Base-by-base conservation (phyloP, 495 filamentous ascomycete species). In the Pyrenula aspistea region DNA sequence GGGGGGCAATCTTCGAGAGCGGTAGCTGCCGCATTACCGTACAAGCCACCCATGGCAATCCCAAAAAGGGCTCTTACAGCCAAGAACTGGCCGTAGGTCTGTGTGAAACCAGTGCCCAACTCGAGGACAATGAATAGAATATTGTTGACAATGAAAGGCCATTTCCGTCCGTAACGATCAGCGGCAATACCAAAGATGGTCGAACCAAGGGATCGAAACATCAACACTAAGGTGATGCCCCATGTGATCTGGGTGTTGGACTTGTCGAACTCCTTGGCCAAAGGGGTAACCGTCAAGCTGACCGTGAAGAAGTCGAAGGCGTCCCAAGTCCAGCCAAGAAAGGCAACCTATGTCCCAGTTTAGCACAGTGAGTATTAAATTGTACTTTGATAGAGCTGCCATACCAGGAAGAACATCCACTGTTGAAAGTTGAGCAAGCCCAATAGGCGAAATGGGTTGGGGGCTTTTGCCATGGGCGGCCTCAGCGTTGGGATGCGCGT, bases 271-370 rank as follows among this genome's bases (percentile, higher is more conserved):
- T 71, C 67, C 60, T 82, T 68, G 23, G 87, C 83, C 24, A 95
- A 75, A 25, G 89, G 69, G 2, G 70, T 68, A 21, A 89, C 81
- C 0, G 88, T 90, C 56, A 95, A 67, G 4, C 84, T 88, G 61
- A 93, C 88, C 59, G 87, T 91, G 74, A 95, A 95, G 75, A 95
- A 95, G 65, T 95, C 89, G 59, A 93, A 91, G 12, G 89, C 82
- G 66, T 95, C 89, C 86, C 88, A 92, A 0, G 83, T 82, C 87
- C 87, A 91, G 11, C 79, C 87, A 19, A 77, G 59, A 58, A 88
- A 89, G 3, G 82, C 84, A 60, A 86, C 62, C 70, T 72, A 51
- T 25, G 31, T 2, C n/a, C 25, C 52, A 25, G 12, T 15, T 61
- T 56, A 64, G 55, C 47, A 51, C 10, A 2, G 22, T 2, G 11